These are phyloP conservation scores for Magnaporthiopsis poae DNA, from an alignment of 2,329 filamentous ascomycete species.

Conservation along the genomic window DNA sequence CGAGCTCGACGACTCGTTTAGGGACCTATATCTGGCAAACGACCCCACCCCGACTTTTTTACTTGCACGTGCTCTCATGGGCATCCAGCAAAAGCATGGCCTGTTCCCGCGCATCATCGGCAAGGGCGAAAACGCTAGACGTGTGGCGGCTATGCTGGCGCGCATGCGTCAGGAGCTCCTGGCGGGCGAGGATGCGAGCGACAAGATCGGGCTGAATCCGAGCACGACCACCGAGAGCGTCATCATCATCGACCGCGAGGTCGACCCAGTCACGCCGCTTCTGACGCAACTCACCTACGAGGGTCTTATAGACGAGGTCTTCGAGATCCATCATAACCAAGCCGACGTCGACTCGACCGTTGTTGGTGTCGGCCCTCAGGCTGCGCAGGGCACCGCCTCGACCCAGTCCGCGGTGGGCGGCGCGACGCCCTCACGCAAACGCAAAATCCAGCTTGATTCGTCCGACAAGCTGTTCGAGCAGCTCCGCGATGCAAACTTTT, in stretches of 20 bases:
- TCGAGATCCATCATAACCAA: constrained; percentile 84
- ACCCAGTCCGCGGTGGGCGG: constrained; percentile 44
- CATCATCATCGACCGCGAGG: constrained; percentile 89
- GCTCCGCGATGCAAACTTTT: constrained; percentile 86
- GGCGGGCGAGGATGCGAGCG: constrained; percentile 64
- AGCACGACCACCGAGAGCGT: constrained; percentile 82
- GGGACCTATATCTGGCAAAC: constrained; percentile 78
- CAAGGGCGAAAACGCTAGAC: constrained; percentile 89
- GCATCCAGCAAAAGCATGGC: constrained; percentile 80
- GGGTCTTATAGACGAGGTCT: constrained; percentile 86
- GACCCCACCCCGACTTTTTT: constrained; percentile 86
- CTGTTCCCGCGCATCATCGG: constrained; percentile 90
- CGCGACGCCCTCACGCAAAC: constrained; percentile 58
- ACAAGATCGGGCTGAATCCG: constrained; percentile 63
- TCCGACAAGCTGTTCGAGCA: constrained; percentile 82
- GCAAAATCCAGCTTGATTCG: constrained; percentile 80
- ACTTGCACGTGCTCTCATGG: constrained; percentile 85
- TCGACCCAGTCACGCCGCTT: constrained; percentile 83
- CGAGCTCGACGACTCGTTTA: constrained; percentile 78
- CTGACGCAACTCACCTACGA: constrained; percentile 96
- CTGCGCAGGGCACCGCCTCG: constrained; percentile 9
- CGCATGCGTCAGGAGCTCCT: constrained; percentile 85
- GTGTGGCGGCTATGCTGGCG: constrained; percentile 73
- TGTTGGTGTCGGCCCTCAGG: constrained; percentile 61
- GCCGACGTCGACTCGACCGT: constrained; percentile 86